phyloP scores from a whole-genome alignment of 2,329 filamentous ascomycete genomes.

The Aspergillus novofumigatus region DNA sequence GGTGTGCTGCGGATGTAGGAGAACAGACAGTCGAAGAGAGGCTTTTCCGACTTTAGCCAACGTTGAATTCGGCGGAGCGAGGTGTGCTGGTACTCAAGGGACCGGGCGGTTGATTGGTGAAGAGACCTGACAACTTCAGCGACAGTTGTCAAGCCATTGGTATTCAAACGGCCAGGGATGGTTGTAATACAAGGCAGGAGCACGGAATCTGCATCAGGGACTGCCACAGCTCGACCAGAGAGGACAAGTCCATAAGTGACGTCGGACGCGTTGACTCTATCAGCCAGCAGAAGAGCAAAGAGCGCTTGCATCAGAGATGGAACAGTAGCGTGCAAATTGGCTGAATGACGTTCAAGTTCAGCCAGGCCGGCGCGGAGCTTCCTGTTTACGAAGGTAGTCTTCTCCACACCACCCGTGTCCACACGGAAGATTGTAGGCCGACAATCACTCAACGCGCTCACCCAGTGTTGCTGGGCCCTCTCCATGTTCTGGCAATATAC shows the following conservation, averaged over 20 bases:
- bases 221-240: conserved; percentile 30
- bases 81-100: conserved; percentile 35
- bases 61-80: conserved; percentile 33
- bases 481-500: conserved; percentile 21
- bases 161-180: conserved; percentile 31
- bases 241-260: conserved; percentile 32
- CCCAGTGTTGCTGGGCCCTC: conserved; percentile 27
- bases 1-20: conserved; percentile 25
- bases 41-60: conserved; percentile 28
- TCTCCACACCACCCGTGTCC: conserved; percentile 5
- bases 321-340: conserved; percentile 26
- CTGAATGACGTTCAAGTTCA: conserved; percentile 22
- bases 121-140: conserved; percentile 19
- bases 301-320: conserved; percentile 30
- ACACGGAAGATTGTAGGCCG: conserved; percentile 18
- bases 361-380: conserved; percentile 18
- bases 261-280: conserved; percentile 23
- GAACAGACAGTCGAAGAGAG: conserved; percentile 34
- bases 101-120: conserved; percentile 22
- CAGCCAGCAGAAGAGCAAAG: conserved; percentile 32
- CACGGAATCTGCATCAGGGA: conserved; percentile 28
- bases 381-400: conserved; percentile 7
- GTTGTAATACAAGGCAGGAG: conserved; percentile 36
- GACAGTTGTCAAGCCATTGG: conserved; percentile 16
- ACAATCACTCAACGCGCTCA: conserved; percentile 17